Conservation (phyloP, 2,329 filamentous ascomycete species). For the Ilyonectria robusta region DNA sequence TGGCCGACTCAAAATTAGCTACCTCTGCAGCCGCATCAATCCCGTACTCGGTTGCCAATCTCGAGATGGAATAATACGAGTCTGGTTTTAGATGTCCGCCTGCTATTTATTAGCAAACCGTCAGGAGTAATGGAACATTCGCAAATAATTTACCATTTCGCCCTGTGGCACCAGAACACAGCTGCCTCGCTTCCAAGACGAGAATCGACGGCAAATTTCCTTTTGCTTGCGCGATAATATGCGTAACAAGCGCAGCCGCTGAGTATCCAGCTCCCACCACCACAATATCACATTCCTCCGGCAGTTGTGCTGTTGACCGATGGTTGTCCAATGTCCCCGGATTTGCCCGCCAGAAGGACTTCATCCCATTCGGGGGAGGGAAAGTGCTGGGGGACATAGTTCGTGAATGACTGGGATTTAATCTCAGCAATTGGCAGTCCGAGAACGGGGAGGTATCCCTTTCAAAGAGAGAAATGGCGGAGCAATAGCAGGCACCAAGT, state of each 20-base stretch:
- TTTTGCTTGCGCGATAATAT: conserved; percentile 48
- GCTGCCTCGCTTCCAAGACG: conserved; percentile 7
- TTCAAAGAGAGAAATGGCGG: too few species aligned
- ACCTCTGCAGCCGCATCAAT: conserved; percentile 39
- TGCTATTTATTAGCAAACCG: neutral
- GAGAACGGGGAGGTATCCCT: too few species aligned
- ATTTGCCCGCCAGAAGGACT: conserved; percentile 30
- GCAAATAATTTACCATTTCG: neutral
- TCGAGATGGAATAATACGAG: conserved; percentile 18
- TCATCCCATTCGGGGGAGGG: conserved; percentile 26
- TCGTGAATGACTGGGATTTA: too few species aligned
- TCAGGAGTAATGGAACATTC: neutral
- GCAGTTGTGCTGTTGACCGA: conserved; percentile 44
- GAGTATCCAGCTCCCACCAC: conserved; percentile 64
- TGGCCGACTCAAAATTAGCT: conserved; percentile 33
- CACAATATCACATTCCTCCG: conserved; percentile 57
- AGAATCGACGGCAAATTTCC: conserved; percentile 15
- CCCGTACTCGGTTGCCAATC: conserved; percentile 27
- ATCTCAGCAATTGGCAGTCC: too few species aligned
- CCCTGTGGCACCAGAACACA: conserved; percentile 9
- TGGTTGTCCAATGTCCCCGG: conserved; percentile 15
- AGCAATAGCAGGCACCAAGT: too few species aligned
- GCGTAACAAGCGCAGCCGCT: conserved; percentile 59
- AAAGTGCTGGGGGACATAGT: neutral
- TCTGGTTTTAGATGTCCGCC: conserved; percentile 45